Conservation (phyloP, 1,284 basidiomycete genomes). For the Jaminaea rosea region DNA sequence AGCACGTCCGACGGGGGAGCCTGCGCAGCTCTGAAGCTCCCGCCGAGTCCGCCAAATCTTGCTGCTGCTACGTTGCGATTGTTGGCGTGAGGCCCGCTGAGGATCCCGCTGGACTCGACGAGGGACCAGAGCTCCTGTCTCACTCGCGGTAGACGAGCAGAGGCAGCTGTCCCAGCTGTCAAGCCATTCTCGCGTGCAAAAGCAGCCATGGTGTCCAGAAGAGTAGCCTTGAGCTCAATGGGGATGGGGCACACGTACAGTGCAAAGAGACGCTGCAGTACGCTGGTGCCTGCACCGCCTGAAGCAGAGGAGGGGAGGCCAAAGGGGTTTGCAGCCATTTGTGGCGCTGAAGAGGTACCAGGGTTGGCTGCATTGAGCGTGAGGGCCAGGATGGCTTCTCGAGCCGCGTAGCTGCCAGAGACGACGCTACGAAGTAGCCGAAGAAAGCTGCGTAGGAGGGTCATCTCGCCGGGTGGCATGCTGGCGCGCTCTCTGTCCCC, state of each 20-base stretch:
- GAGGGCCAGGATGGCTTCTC: slow-evolving; percentile 56
- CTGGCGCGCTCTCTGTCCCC: slow-evolving; percentile 12
- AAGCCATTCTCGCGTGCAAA: slow-evolving; percentile 52
- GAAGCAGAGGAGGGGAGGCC: background rate
- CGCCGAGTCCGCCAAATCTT: slow-evolving; percentile 4
- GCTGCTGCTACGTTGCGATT: slow-evolving; percentile 4
- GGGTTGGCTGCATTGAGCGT: slow-evolving; percentile 54
- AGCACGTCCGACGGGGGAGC: slow-evolving; percentile 21
- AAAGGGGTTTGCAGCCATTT: background rate
- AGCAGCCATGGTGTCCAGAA: slow-evolving; percentile 73
- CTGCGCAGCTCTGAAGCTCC: background rate
- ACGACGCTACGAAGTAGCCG: slow-evolving; percentile 72
- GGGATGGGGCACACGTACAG: slow-evolving; percentile 51
- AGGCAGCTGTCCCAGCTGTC: slow-evolving; percentile 33
- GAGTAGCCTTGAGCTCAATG: slow-evolving; percentile 79
- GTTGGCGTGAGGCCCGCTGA: slow-evolving; percentile 3
- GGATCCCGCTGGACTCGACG: slow-evolving; percentile 57
- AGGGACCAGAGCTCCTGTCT: slow-evolving; percentile 63
- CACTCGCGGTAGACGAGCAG: slow-evolving; percentile 56
- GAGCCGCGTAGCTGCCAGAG: slow-evolving; percentile 65
- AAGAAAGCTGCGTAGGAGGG: slow-evolving; percentile 70
- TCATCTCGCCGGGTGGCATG: slow-evolving; percentile 66
- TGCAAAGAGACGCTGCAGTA: slow-evolving; percentile 60
- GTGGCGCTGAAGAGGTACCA: background rate
- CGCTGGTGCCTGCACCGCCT: background rate